phyloP scores from a whole-genome alignment of 257 asterid genomes.

The Gardenia jasminoides region DNA sequence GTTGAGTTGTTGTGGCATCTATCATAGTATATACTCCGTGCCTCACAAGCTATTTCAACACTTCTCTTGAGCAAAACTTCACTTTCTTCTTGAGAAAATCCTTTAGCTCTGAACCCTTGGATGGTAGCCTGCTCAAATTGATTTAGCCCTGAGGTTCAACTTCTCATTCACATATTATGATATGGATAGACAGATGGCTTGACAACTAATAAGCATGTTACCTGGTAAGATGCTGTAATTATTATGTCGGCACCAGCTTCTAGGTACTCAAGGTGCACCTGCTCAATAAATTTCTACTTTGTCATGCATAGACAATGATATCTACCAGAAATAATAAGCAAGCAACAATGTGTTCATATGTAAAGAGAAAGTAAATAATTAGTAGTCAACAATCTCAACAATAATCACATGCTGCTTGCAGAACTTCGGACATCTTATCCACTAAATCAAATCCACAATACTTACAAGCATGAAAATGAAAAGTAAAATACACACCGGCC shows the following conservation, averaged over 20 bases:
- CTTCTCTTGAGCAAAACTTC: conserved; percentile 70
- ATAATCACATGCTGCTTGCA: not conserved
- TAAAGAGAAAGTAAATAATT: not conserved
- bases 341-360: not conserved
- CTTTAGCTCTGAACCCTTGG: conserved; percentile 84
- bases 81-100: conserved; percentile 70
- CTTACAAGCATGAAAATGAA: not conserved
- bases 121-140: conserved; percentile 69
- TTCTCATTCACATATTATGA: conserved; percentile 1
- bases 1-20: conserved; percentile 47
- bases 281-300: conserved; percentile 31
- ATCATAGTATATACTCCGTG: conserved; percentile 58
- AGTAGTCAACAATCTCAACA: not conserved
- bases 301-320: conserved; percentile 5
- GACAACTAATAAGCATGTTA: conserved; percentile 16
- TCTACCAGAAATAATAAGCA: not conserved
- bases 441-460: not conserved
- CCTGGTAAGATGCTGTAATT: conserved; percentile 90
- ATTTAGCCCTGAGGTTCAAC: conserved; percentile 11
- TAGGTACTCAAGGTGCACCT: conserved; percentile 94
- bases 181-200: conserved; percentile 9
- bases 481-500: not conserved
- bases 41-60: conserved; percentile 78
- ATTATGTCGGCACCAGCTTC: conserved; percentile 91
- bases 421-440: not conserved